Evolutionary conservation across 2,329 filamentous ascomycete genomes (phyloP), one percentile per base, ranked within the genome.

Genomic region (Pezicula radicicola): DNA sequence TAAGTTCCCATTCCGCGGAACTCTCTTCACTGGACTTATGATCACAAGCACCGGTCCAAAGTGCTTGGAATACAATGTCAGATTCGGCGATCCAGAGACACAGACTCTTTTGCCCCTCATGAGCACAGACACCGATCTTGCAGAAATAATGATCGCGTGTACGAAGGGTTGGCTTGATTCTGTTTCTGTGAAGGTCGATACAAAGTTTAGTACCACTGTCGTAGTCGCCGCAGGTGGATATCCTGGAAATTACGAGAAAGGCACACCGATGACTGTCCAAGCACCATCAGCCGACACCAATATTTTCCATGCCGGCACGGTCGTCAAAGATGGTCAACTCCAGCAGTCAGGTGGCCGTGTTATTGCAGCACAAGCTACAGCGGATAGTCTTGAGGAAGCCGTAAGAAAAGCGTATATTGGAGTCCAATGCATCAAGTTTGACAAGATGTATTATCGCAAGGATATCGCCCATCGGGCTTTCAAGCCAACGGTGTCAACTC

Each of bases 171-270:
- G 83, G 65, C 79, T 97, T 16, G 81, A 87, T 56, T 81, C 81
- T 53, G 81, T 91, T 46, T 73, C 80, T 6, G 74, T 96, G 60
- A 84, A 84, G 56, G 73, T 93, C 33, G 80, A 87, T 54, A 66
- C 78, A 46, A 83, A 81, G 55, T 94, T 87, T 65, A 91, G 91
- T 56, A 88, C 91, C 25, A 97, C 93, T 1, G 91, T 99, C 33
- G 91, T 97, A n/a, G 87, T 96, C 16, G 91, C 93, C 49, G 89
- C 94, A 8, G 90, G 87, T 19, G 94, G 94, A 3, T 99, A 99
- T 68, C 94, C 94, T 5, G 89, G 87, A 50, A 77, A 83, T 1
- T 97, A 97, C 69, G 79, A 82, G 48, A 96, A 96, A 74, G 91
- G 90, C 50, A 88, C 72, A 41, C 75, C 70, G 59, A 87, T 80